Percentiles rank a stretch among this genome's conserved stretches.
These are phyloP conservation scores for Serendipita sp. DNA, from an alignment of 768 basidiomycete genomes.

Conservation along the genomic window DNA sequence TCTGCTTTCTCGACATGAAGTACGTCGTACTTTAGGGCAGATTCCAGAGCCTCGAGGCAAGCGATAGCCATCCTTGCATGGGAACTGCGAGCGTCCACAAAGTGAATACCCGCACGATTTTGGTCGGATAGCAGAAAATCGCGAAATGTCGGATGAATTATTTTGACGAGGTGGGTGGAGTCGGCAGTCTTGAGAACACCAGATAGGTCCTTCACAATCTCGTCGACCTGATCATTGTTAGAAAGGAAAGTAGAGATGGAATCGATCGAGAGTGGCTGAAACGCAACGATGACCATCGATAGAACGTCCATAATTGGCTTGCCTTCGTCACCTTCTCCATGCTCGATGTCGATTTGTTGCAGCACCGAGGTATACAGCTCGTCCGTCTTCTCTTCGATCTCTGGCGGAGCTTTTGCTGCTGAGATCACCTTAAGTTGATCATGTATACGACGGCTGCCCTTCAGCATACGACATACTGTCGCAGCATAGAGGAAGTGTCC, in stretches of 20 bases:
- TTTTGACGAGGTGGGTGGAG: background rate
- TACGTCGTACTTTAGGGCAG: background rate
- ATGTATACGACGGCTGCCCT: background rate
- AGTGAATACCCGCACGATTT: background rate
- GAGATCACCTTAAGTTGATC: background rate
- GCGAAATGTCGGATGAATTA: background rate
- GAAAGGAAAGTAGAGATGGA: background rate
- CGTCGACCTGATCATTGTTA: background rate
- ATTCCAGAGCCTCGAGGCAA: background rate
- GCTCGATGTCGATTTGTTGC: background rate
- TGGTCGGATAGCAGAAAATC: background rate
- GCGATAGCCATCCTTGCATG: background rate
- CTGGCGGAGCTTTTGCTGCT: background rate
- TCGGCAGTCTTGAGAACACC: background rate
- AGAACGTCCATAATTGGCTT: background rate
- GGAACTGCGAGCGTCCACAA: background rate
- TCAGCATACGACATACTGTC: background rate
- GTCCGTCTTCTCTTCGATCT: background rate
- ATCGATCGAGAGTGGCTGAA: conserved; percentile 4
- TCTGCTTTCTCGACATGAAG: background rate
- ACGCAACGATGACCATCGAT: background rate
- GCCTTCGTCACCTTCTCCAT: background rate
- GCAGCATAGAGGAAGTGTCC: background rate
- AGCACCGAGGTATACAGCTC: background rate
- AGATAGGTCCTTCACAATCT: background rate